Evolutionary conservation across 164 flowering plant species (phyloP), one percentile per base, ranked within the genome.

Genomic region (Nymphaea thermarum): DNA sequence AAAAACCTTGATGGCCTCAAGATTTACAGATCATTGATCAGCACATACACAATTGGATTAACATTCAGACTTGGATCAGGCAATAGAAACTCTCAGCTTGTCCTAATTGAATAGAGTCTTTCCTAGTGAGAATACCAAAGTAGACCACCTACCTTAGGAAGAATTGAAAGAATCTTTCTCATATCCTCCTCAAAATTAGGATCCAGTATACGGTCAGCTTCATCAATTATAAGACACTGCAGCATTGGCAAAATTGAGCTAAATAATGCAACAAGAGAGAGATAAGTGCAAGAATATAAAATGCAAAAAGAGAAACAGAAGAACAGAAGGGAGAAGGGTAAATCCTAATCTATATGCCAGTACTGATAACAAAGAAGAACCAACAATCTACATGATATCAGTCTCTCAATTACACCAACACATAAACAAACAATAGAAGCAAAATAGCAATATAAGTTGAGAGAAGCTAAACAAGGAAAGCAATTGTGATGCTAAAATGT

Each of bases 191-290:
- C 98, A 75, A 95, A 95, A 68, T 92, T 92, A 3, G 85, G 84
- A 76, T 95, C 98, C 82, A 95, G 69, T 59, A 95, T 84, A 75
- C 97, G 80, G 73, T 95, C 98, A 72, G 98, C 99, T 84, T 95
- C 98, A 83, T 92, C 99, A 72, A 92, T 87, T 53, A 85, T 60
- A n/a, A 95, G 86, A 79, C 93, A 87, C 98, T 94, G 85, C 87
- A 84, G 17, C 42, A 61, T n/a, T 36, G 17, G 4, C 12, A 47
- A 47, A 6, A 0, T 47, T 47, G 7, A 47, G 18, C 44, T 55
- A 10, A 42, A 2, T 5, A 42, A 51, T 47, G 17, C 44, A 25
- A 25, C 36, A 55, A 47, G 8, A 66, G 25, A 60, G 42, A 66
- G 15, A 36, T 7, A 55, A 53, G 42, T 66, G 68, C 41, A 66